A percentile compares a stretch with the other conserved stretches of the same genome.
These are phyloP conservation scores for Ophiostoma fasciatum DNA, from an alignment of 2,329 filamentous ascomycete genomes.

Conservation along the genomic window DNA sequence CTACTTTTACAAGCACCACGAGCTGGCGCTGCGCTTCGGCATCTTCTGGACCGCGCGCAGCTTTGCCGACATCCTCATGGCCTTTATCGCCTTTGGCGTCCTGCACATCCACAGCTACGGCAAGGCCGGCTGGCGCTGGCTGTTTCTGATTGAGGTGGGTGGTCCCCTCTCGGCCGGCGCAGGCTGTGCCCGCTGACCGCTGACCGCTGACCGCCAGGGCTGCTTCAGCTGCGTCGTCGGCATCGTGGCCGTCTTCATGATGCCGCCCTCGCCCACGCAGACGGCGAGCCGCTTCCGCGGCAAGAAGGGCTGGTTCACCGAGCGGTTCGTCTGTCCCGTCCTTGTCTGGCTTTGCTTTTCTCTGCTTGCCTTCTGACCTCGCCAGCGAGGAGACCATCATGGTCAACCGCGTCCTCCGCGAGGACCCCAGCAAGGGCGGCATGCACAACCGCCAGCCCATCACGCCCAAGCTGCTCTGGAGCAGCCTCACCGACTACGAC, in stretches of 20 bases:
- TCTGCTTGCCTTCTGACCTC: neutral
- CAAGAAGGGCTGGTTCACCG: slow-evolving; percentile 42
- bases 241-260: slow-evolving; percentile 35
- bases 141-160: slow-evolving; percentile 36
- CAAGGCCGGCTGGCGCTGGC: slow-evolving; percentile 28
- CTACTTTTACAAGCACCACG: slow-evolving; percentile 19
- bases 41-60: slow-evolving; percentile 14
- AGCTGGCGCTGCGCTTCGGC: slow-evolving; percentile 18
- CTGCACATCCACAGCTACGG: slow-evolving; percentile 23
- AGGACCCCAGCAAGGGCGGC: slow-evolving; percentile 43
- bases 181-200: too few relatives aligned
- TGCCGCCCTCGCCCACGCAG: slow-evolving; percentile 37
- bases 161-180: too few relatives aligned
- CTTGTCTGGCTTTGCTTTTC: too few relatives aligned
- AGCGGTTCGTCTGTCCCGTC: slow-evolving; percentile 3
- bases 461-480: slow-evolving; percentile 32
- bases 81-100: slow-evolving; percentile 22
- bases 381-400: slow-evolving; percentile 39
- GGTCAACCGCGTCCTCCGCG: slow-evolving; percentile 41
- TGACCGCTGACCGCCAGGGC: slow-evolving; percentile 21
- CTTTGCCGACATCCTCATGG: slow-evolving; percentile 6
- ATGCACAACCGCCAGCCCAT: slow-evolving; percentile 47
- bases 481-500: slow-evolving; percentile 26
- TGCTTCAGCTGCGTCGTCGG: slow-evolving; percentile 33
- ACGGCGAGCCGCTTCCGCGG: slow-evolving; percentile 35